A percentile compares a stretch with the other conserved stretches of the same genome.
phyloP scores from a whole-genome alignment of 345 rosid species.

The Acer negundo region DNA sequence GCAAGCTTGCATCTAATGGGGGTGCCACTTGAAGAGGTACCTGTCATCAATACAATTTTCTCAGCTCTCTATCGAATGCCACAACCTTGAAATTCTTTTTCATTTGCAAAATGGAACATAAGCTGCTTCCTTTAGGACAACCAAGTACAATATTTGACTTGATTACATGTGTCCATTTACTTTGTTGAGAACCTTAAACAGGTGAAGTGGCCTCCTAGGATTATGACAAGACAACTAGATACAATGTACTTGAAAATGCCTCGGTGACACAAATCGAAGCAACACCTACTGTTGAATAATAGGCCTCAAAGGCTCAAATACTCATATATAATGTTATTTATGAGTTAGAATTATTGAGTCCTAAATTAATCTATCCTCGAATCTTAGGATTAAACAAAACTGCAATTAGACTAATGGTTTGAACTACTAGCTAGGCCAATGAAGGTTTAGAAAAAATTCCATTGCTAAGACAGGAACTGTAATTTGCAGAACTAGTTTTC shows the following conservation, averaged over 20 bases:
- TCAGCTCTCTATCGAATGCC: slow-evolving; percentile 1
- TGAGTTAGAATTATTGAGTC: background rate
- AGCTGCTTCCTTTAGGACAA: slow-evolving; percentile 2
- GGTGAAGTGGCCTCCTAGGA: background rate
- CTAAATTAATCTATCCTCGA: background rate
- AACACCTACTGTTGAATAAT: background rate
- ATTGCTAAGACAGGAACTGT: background rate
- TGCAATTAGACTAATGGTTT: background rate
- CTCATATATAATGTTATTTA: slow-evolving; percentile 3
- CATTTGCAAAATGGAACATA: slow-evolving; percentile 16
- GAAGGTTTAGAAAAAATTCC: background rate
- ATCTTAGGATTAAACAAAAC: background rate
- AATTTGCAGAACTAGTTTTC: background rate
- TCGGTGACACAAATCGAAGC: background rate
- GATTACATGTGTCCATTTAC: background rate
- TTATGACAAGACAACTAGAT: background rate
- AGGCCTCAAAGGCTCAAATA: slow-evolving; percentile 18
- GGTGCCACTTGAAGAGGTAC: slow-evolving; percentile 66
- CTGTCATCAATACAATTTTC: slow-evolving; percentile 40
- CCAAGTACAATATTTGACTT: slow-evolving; percentile 4
- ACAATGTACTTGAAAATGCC: background rate
- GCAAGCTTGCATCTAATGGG: slow-evolving; percentile 60
- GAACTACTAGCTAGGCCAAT: background rate
- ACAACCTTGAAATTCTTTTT: slow-evolving; percentile 1
- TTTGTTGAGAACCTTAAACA: slow-evolving; percentile 3